phyloP scores from a whole-genome alignment of 352 stramenopile species.

The Globisporangium takayamanum region DNA sequence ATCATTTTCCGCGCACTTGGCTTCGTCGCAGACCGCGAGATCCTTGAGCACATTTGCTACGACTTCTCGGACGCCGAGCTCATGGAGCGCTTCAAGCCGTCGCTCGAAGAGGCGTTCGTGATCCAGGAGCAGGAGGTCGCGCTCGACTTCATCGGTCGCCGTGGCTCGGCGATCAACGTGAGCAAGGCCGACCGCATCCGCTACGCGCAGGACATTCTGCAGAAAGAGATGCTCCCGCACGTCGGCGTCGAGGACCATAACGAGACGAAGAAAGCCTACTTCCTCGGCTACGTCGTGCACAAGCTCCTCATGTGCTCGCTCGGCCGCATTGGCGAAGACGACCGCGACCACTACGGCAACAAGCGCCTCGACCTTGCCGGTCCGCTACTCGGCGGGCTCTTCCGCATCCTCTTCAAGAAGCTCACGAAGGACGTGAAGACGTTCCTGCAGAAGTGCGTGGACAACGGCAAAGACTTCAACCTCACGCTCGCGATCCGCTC shows the following conservation, averaged over 20 bases:
- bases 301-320: conserved; percentile 99
- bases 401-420: conserved; percentile 98
- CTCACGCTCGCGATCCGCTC: conserved; percentile 96
- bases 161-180: conserved; percentile 93
- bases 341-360: conserved; percentile 99
- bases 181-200: conserved; percentile 97
- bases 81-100: conserved; percentile 98
- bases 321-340: conserved; percentile 95
- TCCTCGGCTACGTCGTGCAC: conserved; percentile 99
- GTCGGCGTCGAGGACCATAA: conserved; percentile 98
- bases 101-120: conserved; percentile 97
- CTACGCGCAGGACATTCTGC: conserved; percentile 97
- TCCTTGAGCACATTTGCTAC: conserved; percentile 99
- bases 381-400: conserved; percentile 95
- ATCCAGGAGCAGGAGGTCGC: conserved; percentile 98
- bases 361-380: conserved; percentile 99
- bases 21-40: conserved; percentile 94
- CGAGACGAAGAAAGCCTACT: conserved; percentile 97
- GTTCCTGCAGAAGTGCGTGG: conserved; percentile 88
- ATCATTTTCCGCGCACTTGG: conserved; percentile 99
- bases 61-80: conserved; percentile 98
- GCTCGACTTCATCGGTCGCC: conserved; percentile 98
- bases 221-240: conserved; percentile 99
- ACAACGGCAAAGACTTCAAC: conserved; percentile 95
- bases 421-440: conserved; percentile 98